Base-by-base conservation (phyloP, 2,329 filamentous ascomycete genomes). In the Karstenula rhodostoma region DNA sequence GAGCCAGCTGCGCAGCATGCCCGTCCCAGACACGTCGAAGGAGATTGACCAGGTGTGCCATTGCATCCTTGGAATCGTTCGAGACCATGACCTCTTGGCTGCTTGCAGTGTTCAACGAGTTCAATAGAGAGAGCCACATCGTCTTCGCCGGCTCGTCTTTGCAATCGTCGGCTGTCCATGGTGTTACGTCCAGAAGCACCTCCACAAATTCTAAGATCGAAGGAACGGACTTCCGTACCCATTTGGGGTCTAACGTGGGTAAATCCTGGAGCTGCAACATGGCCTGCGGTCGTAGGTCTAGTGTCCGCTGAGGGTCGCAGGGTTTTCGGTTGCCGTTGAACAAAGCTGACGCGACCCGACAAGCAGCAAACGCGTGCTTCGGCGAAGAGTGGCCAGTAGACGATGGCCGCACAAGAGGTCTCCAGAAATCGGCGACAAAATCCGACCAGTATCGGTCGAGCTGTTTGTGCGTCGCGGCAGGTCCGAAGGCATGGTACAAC, bases 21-120 rank as follows among this genome's bases (percentile, higher is more conserved):
- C 71, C 75, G 19, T 81, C 81, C 92, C 93, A 96, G 2, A 94
- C 77, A 27, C 85, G 86, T 51, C 87, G 85, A 7, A 97, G 79
- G 23, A 93, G 78, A 44, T 87, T 87, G 52, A 94, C 84, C 23
- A 93, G 83, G 44, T 87, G 84, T 23, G 91, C 89, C 62, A 97
- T 85, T 60, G 94, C 94, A 62, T 88, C 86, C 71, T 92, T 91
- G 1, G 93, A 92, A 62, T 98, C 94, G 13, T 86, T 86, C 0
- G 93, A 93, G 7, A 94, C 89, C 69, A 94, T 96, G 68, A 99
- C 90, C 77, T 99, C 95, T 77, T 97, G 96, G 44, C 84, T 85
- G 25, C 89, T 89, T 42, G 91, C 90, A 51, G 86, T 85, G 2
- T 88, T 85, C 27, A 93, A 81, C 1, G 89, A 86, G 3, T 82